Evolutionary conservation across 2,329 filamentous ascomycete species (phyloP), one percentile per base, ranked within the genome.

Genomic region (Exophiala sp.): DNA sequence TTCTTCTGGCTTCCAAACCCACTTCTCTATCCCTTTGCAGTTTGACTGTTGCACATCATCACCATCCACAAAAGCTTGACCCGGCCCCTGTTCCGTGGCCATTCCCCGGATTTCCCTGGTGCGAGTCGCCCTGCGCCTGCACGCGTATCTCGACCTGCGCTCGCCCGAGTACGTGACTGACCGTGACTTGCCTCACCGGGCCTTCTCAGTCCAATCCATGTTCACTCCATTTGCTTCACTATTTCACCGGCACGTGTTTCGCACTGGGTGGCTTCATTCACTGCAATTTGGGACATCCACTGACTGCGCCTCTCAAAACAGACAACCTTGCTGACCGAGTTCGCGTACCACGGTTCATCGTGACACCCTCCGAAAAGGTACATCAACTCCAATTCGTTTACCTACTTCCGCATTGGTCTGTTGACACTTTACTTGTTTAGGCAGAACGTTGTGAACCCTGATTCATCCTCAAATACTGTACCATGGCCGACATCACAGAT

Each of bases 401-500:
- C 45, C 27, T 16, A 49, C 44, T 57, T 58, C 50, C 58, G 46
- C 48, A 57, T 53, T 53, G 40, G 54, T 54, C 51, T 54, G 46
- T 58, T 56, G 51, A 57, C 56, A 55, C 48, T 48, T 58, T 56
- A 46, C 57, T 57, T 53, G 40, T 58, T 58, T 56, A 39, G 57
- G 57, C 42, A 55, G 46, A 53, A n/a, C 43, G 29, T 55, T 37
- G 37, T 49, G 43, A 43, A 53, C 39, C 49, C 49, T 30, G 27
- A 48, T 49, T 46, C 13, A 50, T 48, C 32, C 46, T 50, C 64
- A 65, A 69, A 14, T 43, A 46, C 30, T n/a, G n/a, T 35, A 49
- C 23, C 58, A 88, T 89, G 85, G 83, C 83, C 76, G 85, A 89
- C 74, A 85, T 88, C 72, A 80, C 83, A 62, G 82, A 86, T 66